These are phyloP conservation scores for Viola pubescens DNA, from an alignment of 441 rosid genomes.

Conservation along the genomic window DNA sequence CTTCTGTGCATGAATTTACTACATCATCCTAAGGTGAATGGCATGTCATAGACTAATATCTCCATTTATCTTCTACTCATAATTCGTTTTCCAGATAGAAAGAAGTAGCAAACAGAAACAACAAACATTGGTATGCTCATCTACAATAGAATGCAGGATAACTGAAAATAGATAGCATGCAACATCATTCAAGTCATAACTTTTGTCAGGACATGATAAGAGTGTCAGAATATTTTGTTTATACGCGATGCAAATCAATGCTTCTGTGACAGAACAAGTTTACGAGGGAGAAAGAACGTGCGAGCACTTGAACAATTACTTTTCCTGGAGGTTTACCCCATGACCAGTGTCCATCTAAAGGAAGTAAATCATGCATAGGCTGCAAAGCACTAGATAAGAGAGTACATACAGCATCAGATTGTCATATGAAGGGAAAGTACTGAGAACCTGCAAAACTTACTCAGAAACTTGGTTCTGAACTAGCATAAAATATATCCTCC, in stretches of 20 bases:
- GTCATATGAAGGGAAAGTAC: not conserved
- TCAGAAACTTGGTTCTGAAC: constrained; percentile 54
- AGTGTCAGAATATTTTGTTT: not conserved
- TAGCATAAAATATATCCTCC: constrained; percentile 76
- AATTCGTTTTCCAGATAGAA: not conserved
- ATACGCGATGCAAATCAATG: not conserved
- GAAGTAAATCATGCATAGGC: not conserved
- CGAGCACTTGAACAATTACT: constrained; percentile 1
- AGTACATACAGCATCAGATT: no score
- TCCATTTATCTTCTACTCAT: not conserved
- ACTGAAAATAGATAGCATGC: not conserved
- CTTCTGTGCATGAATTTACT: no score
- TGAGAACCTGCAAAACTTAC: constrained; percentile 34
- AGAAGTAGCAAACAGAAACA: not conserved
- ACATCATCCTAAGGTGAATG: no score
- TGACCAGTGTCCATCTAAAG: not conserved
- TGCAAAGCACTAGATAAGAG: no score
- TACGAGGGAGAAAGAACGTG: not conserved
- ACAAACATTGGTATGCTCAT: not conserved
- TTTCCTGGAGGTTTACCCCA: not conserved
- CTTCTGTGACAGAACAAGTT: not conserved
- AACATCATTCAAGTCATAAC: not conserved
- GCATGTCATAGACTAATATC: not conserved
- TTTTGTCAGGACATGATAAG: not conserved
- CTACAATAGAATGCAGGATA: not conserved